phyloP scores from a whole-genome alignment of 139 green algal species.

The Chlorella sp. region DNA sequence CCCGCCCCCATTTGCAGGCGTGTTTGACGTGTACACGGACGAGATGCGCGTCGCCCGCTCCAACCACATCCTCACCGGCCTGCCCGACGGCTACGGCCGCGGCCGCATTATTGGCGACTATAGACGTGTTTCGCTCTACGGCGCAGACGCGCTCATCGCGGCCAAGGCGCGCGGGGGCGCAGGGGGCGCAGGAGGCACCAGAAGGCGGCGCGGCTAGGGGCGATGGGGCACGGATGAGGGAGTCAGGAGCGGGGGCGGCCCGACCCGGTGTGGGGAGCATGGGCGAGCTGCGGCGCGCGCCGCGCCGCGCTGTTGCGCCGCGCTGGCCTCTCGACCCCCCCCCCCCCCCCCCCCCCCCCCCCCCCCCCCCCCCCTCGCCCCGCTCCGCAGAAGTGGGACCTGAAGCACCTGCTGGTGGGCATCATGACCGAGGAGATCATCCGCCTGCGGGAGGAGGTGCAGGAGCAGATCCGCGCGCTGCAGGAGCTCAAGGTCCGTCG shows the following conservation, averaged over 20 bases:
- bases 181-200: no score
- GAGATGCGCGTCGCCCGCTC: conserved; percentile 73
- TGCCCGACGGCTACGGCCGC: conserved; percentile 76
- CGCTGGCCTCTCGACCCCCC: background rate
- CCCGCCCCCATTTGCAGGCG: conserved; percentile 23
- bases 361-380: conserved; percentile 11
- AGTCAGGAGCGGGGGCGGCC: no score
- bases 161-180: no score
- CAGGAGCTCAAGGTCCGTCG: conserved; percentile 68
- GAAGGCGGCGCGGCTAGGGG: no score
- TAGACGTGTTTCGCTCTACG: conserved; percentile 76
- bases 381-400: conserved; percentile 61
- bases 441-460: conserved; percentile 67
- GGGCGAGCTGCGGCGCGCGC: no score
- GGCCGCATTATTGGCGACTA: conserved; percentile 86
- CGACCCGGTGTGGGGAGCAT: no score
- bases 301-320: no score
- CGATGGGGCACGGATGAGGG: no score
- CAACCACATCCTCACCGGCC: conserved; percentile 70
- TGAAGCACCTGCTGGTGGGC: conserved; percentile 52
- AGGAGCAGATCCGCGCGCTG: conserved; percentile 70
- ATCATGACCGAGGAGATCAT: conserved; percentile 69
- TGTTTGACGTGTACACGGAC: conserved; percentile 78
- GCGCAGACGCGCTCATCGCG: conserved; percentile 60
- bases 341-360: background rate